These are phyloP conservation scores for Lipomyces anomalus DNA, from an alignment of 805 yeast genomes.

Conservation along the genomic window DNA sequence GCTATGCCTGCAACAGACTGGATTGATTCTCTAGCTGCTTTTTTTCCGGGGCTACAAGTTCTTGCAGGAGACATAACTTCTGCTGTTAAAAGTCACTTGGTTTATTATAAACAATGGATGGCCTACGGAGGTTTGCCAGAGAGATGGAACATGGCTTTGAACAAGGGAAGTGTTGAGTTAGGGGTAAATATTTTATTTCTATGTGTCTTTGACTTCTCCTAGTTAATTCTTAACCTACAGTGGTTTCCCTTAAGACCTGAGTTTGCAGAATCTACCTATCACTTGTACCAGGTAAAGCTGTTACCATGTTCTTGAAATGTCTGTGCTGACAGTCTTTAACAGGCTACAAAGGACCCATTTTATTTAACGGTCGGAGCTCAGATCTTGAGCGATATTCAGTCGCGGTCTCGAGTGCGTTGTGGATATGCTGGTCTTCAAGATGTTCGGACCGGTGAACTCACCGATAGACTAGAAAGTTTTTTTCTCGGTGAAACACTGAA, in stretches of 20 bases:
- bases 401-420: slow-evolving; percentile 53
- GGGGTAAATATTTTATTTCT: too few relatives aligned
- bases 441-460: slow-evolving; percentile 53
- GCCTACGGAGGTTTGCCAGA: slow-evolving; percentile 79
- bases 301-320: slow-evolving; percentile 78
- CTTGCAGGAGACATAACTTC: slow-evolving; percentile 66
- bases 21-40: slow-evolving; percentile 84
- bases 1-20: slow-evolving; percentile 54
- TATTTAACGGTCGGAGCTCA: slow-evolving; percentile 70
- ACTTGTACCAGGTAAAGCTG: slow-evolving; percentile 71
- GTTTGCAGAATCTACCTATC: slow-evolving; percentile 82
- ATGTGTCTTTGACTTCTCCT: not conserved
- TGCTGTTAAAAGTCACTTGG: slow-evolving; percentile 56
- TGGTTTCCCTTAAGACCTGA: slow-evolving; percentile 96
- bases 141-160: slow-evolving; percentile 56
- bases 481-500: slow-evolving; percentile 83
- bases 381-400: slow-evolving; percentile 50
- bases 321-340: slow-evolving; percentile 62
- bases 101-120: slow-evolving; percentile 73
- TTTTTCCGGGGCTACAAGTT: slow-evolving; percentile 81
- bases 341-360: slow-evolving; percentile 82
- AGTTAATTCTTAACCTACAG: slow-evolving; percentile 48
- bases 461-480: slow-evolving; percentile 88
- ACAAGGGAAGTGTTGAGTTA: slow-evolving; percentile 23
- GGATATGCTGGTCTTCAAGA: slow-evolving; percentile 79